These are phyloP conservation scores for Acanthamoeba royreba DNA, from an alignment of 208 protist genomes.

Conservation along the genomic window DNA sequence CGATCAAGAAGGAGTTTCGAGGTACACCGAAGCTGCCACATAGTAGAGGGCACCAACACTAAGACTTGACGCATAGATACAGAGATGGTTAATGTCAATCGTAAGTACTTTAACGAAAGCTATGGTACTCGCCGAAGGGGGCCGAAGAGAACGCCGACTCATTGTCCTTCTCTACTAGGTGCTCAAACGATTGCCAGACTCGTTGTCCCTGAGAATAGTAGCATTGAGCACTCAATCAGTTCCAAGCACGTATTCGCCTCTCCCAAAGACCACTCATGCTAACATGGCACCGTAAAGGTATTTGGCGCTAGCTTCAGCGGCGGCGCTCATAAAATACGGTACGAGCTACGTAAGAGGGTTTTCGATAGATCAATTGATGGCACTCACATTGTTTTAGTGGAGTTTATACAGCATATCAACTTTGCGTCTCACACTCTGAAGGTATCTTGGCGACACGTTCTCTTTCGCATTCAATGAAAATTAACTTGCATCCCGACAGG, in stretches of 20 bases:
- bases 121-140: no score
- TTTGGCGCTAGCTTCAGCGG: neutral
- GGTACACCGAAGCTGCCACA: neutral
- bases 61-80: no score
- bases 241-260: slow-evolving; percentile 11
- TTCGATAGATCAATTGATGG: no score
- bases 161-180: no score
- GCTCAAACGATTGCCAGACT: neutral
- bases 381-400: no score
- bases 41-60: no score
- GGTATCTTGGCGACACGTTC: neutral
- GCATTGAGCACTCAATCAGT: neutral
- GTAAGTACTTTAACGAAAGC: slow-evolving; percentile 18
- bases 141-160: no score
- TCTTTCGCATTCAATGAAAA: no score
- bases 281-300: no score
- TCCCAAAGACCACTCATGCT: no score
- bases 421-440: neutral
- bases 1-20: neutral
- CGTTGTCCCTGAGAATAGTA: neutral
- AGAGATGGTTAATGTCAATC: neutral
- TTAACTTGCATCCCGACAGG: no score
- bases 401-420: slow-evolving; percentile 33
- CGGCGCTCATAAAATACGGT: slow-evolving; percentile 22
- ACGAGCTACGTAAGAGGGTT: neutral